These are phyloP conservation scores for Immersiporthe knoxdaviesiana DNA, from an alignment of 2,329 filamentous ascomycete species.

Conservation along the genomic window DNA sequence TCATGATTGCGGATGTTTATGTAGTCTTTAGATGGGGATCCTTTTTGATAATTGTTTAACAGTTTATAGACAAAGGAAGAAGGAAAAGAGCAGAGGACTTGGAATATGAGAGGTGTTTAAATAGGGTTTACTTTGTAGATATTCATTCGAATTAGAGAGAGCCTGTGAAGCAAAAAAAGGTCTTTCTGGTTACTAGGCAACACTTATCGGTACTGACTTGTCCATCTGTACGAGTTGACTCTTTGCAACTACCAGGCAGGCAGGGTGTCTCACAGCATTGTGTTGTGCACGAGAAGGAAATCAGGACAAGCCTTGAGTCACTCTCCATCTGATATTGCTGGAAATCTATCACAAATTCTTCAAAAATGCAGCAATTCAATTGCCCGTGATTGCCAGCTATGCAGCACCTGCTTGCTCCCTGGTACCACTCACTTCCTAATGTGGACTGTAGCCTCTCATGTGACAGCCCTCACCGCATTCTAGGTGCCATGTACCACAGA, in stretches of 20 bases:
- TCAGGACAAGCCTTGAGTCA: background rate
- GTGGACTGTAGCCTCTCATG: background rate
- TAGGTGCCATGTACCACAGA: background rate
- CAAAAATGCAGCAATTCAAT: background rate
- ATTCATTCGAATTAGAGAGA: background rate
- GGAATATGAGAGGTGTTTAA: background rate
- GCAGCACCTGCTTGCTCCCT: background rate
- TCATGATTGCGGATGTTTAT: background rate
- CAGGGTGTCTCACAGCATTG: background rate
- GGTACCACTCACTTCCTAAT: background rate
- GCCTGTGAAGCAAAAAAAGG: background rate
- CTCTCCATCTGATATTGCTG: background rate
- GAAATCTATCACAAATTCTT: background rate
- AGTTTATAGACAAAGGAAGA: background rate
- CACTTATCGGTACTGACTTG: background rate
- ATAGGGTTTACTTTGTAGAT: background rate
- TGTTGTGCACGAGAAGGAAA: background rate
- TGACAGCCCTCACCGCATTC: background rate
- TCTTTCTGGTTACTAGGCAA: background rate
- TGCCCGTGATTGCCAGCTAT: background rate
- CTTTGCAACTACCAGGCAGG: background rate
- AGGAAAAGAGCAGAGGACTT: background rate
- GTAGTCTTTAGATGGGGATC: background rate
- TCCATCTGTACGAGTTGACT: background rate
- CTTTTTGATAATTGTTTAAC: background rate